Evolutionary conservation across 2,329 filamentous ascomycete species (phyloP), one percentile per base, ranked within the genome.

Genomic region (Trichoderma citrinoviride): DNA sequence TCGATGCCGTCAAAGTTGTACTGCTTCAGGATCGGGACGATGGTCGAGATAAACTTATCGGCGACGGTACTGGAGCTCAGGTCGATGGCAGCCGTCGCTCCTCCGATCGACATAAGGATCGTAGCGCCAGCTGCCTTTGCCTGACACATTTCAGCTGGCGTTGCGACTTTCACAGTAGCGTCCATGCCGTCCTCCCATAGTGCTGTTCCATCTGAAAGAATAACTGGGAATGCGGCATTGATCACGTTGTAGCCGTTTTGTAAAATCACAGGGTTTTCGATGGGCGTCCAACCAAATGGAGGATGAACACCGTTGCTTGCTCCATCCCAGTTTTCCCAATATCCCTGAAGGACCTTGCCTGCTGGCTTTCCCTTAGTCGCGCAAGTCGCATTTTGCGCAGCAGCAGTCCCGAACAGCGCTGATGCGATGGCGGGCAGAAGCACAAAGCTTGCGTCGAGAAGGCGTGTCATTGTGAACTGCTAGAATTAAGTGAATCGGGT

Each of bases 281-380:
- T 76, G 1, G 73, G 71, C 14, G 71, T 75, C 74, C 74, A 77
- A 56, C 75, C 75, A 60, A 76, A 72, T 3, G 60, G 61, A 8
- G 75, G 74, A 66, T 77, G 75, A 3, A 75, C 73, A 17, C 73
- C 74, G 61, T 74, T 76, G 25, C 56, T 66, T 15, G 74, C 49
- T 37, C 74, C 74, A 63, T 77, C 74, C 75, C 75, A 77, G 66
- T 76, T 77, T 68, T 77, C 75, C 74, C 74, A 76, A 64, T 77
- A 77, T 10, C 75, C 75, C 54, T 72, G 70, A 21, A 77, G 73
- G 8, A 77, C 73, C 57, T 75, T 75, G 40, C 75, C 75, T 1
- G 66, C 23, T 7, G 75, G 75, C 33, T 71, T 73, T 17, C 74
- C 74, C 57, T 74, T 77, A 3, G 73, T 74, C 12, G 66, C 69